Evolutionary conservation across 306 rosid species (phyloP).

Genomic region (Trifolium repens): DNA sequence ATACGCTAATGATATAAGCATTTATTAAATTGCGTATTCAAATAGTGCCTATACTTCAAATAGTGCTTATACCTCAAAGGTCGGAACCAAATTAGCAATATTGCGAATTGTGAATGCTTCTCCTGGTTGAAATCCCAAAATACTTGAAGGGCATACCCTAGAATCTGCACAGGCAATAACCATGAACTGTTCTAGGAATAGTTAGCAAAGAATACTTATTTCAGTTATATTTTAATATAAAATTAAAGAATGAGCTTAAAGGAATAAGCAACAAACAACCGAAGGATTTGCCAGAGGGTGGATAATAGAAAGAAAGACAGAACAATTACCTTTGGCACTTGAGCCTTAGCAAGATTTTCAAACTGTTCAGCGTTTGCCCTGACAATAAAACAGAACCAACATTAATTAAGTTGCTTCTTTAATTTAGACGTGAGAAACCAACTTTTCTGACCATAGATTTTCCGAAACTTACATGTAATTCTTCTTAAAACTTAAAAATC

Average conservation of each 20-base stretch:
- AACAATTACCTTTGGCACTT: constrained; percentile 79
- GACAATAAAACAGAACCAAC: constrained; percentile 42
- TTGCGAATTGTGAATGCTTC: constrained; percentile 90
- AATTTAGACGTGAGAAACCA: constrained; percentile 22
- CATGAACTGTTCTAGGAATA: constrained; percentile 77
- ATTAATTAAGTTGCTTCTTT: constrained; percentile 28
- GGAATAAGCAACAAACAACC: constrained; percentile 29
- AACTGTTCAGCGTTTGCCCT: constrained; percentile 74
- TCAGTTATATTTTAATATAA: constrained; percentile 20
- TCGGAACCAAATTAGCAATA: constrained; percentile 90
- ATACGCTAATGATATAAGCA: neutral
- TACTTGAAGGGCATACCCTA: constrained; percentile 87
- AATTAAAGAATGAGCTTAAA: constrained; percentile 31
- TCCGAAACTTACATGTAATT: constrained; percentile 64
- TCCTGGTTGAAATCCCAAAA: constrained; percentile 94
- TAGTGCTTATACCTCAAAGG: constrained; percentile 65
- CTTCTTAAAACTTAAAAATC: constrained; percentile 77
- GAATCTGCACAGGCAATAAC: constrained; percentile 99
- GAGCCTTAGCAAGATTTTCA: constrained; percentile 74
- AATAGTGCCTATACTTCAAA: constrained; percentile 62
- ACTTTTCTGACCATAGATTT: constrained; percentile 16
- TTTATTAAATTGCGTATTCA: neutral
- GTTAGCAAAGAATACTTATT: constrained; percentile 49
- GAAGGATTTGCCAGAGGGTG: neutral
- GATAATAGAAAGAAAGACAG: neutral